Base-by-base conservation (phyloP, 352 stramenopile genomes). In the Pythium oligandrum region DNA sequence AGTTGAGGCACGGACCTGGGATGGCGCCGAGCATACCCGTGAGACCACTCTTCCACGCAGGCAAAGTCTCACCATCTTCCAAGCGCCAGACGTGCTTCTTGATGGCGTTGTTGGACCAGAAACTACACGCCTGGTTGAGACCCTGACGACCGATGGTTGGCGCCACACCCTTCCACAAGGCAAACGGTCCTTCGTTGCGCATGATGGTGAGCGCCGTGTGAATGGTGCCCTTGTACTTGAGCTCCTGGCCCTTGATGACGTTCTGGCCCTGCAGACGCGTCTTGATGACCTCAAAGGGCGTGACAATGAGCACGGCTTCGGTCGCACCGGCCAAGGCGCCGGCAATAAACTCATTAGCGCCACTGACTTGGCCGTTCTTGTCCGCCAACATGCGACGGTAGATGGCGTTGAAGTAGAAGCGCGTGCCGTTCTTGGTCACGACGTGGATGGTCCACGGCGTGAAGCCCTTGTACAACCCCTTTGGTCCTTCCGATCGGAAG, bases 271-370 rank as follows among this genome's bases (percentile, higher is more conserved):
- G 95, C 78, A 99, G 93, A 53, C 96, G 84, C 81, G 85, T 98
- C 79, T 99, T 99, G 70, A 98, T 98, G 3, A 99, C 96, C 72
- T 99, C 96, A 17, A 98, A 98, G 8, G 96, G 96, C 37, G 96
- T 99, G 4, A 99, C 96, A 48, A 99, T 97, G 5, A 98, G 64
- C 67, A 98, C 78, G 26, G 96, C 96, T 64, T 99, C 96, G 0
- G 96, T 98, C 10, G 97, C 78, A 31, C 96, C 96, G 6, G 88
- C 95, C 3, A 95, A 56, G 4, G 98, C 81, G 32, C 96, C 96
- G 31, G 96, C 96, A 34, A 87, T 49, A 53, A 93, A 93, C 60
- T 93, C 80, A 40, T 90, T 90, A 43, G 70, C 59, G 34, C 79
- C 83, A 46, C 76, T 91, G 38, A 93, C 80, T 47, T 95, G 83